Percentiles rank a stretch among this genome's conserved stretches.
These are phyloP conservation scores for Aspergillus glaucus DNA, from an alignment of 2,329 filamentous ascomycete species.

Conservation along the genomic window DNA sequence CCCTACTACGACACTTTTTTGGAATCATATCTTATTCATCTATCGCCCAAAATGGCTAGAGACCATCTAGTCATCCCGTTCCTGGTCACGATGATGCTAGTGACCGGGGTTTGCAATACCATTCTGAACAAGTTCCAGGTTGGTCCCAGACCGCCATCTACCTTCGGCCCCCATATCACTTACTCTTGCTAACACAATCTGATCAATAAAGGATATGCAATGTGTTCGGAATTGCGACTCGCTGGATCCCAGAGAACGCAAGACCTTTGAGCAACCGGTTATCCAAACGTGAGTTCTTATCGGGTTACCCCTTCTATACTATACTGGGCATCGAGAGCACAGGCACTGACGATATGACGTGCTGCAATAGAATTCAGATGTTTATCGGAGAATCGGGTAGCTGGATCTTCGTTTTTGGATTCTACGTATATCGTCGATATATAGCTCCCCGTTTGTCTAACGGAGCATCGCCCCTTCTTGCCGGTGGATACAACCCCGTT, in stretches of 20 bases:
- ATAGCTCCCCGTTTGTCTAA: slow-evolving; percentile 33
- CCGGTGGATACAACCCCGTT: slow-evolving; percentile 62
- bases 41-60: slow-evolving; percentile 53
- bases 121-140: slow-evolving; percentile 95
- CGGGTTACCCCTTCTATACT: background rate
- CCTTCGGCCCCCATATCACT: background rate
- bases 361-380: slow-evolving; percentile 64
- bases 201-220: slow-evolving; percentile 68
- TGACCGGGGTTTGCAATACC: slow-evolving; percentile 95
- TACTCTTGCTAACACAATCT: background rate
- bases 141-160: slow-evolving; percentile 18
- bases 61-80: slow-evolving; percentile 67
- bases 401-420: slow-evolving; percentile 78
- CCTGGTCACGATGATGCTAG: slow-evolving; percentile 90
- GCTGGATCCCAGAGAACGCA: slow-evolving; percentile 57
- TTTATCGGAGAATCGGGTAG: slow-evolving; percentile 94
- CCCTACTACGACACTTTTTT: background rate
- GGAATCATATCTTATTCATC: background rate
- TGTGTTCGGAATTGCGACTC: slow-evolving; percentile 85
- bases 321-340: background rate
- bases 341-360: background rate
- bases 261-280: slow-evolving; percentile 87
- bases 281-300: slow-evolving; percentile 63
- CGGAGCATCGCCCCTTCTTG: slow-evolving; percentile 35
- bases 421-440: slow-evolving; percentile 60